phyloP scores from a whole-genome alignment of 176 grass and related monocot species.

The Thinopyrum elongatum region DNA sequence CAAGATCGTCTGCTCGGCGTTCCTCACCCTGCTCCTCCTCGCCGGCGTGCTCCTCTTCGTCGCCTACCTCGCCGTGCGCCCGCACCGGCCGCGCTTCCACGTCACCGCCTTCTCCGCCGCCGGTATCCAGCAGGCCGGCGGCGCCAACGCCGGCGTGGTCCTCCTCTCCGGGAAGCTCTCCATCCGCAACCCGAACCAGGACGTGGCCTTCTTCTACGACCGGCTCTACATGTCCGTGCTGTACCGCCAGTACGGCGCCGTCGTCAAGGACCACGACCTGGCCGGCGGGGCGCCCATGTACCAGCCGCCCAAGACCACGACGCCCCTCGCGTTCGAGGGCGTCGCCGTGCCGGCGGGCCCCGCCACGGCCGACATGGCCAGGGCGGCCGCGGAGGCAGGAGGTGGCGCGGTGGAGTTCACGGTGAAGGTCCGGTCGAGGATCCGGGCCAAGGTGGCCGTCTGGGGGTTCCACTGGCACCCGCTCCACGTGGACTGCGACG shows the following conservation, averaged over 20 bases:
- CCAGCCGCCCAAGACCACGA: constrained; percentile 62
- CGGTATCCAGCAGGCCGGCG: constrained; percentile 32
- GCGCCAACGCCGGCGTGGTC: background rate
- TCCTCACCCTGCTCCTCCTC: constrained; percentile 51
- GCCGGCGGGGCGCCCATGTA: constrained; percentile 41
- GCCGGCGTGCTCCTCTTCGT: constrained; percentile 69
- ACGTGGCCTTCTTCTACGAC: constrained; percentile 69
- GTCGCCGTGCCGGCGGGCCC: background rate
- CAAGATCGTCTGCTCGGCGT: constrained; percentile 66
- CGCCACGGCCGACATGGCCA: constrained; percentile 9
- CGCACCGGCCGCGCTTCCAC: constrained; percentile 87
- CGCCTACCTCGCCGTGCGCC: constrained; percentile 66
- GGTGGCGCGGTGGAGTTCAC: constrained; percentile 41
- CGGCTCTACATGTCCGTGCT: constrained; percentile 45
- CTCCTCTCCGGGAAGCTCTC: constrained; percentile 46
- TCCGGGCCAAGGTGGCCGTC: constrained; percentile 55
- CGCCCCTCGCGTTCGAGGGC: constrained; percentile 32
- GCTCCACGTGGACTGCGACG: constrained; percentile 69
- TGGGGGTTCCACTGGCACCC: constrained; percentile 57
- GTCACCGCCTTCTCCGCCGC: constrained; percentile 51
- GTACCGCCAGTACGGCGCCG: constrained; percentile 42
- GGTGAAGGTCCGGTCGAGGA: constrained; percentile 52
- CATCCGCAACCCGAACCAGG: constrained; percentile 63
- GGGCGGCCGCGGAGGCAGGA: background rate
- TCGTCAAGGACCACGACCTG: constrained; percentile 34